phyloP scores from a whole-genome alignment of 805 yeast genomes.

The Metschnikowia similis region DNA sequence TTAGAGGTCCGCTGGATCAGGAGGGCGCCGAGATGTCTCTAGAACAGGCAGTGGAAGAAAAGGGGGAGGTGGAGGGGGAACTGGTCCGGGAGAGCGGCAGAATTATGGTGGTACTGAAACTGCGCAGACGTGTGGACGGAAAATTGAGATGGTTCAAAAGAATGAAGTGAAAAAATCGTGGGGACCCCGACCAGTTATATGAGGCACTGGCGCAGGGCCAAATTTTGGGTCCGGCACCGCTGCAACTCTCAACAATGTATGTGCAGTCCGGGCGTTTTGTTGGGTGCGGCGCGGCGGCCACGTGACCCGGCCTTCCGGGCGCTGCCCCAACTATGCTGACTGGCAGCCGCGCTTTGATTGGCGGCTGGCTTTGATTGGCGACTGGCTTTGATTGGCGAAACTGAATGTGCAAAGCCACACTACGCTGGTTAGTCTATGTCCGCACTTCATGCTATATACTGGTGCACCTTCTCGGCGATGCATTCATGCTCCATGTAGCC shows the following conservation, averaged over 20 bases:
- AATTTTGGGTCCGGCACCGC: slow-evolving; percentile 16
- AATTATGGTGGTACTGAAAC: not conserved
- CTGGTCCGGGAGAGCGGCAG: not conserved
- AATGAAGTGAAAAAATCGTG: not conserved
- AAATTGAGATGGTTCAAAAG: not conserved
- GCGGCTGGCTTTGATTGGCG: no score
- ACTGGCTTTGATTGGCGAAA: no score
- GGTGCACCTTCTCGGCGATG: no score
- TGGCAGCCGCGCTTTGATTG: no score
- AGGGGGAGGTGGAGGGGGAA: not conserved
- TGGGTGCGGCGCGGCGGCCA: slow-evolving; percentile 12
- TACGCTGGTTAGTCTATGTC: no score
- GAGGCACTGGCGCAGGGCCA: not conserved
- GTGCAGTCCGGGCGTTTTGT: slow-evolving; percentile 19
- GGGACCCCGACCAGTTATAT: not conserved
- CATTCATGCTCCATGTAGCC: no score
- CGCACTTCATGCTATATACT: no score
- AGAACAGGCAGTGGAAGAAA: not conserved
- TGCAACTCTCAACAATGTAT: slow-evolving; percentile 20
- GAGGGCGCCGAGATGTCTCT: not conserved
- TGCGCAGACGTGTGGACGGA: not conserved
- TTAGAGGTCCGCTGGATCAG: not conserved
- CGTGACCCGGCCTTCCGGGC: not conserved
- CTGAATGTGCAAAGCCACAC: no score
- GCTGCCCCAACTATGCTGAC: not conserved